Evolutionary conservation across 2,329 filamentous ascomycete species (phyloP), one percentile per base, ranked within the genome.

Genomic region (Cryphonectria japonica): DNA sequence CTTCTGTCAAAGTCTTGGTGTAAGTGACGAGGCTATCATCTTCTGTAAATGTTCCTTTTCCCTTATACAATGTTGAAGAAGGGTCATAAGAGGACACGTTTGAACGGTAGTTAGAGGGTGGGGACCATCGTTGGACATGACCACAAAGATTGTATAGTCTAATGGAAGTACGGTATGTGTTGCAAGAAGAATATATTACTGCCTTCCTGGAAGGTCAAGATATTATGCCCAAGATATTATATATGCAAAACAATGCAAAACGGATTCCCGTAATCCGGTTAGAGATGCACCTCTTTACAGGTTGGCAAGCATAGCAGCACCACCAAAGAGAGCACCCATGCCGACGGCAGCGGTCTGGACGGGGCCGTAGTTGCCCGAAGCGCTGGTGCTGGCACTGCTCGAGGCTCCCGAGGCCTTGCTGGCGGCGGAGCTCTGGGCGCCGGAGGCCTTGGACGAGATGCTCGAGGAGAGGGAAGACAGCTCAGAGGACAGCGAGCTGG

Each of bases 251-350:
- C 26, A 14, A 16, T 50, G 46, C 19, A n/a, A 50, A 22, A 5
- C 14, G 19, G 22, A 14, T 32, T 32, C 26, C 26, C 26, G 8
- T 32, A 6, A 19, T 32, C 29, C 19, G 26, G 6, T 5, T 2
- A 41, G 2, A 62, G 34, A 26, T 26, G 19, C n/a, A 29, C 13
- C 37, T 22, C 13, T 75, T 80, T 84, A 86, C 75, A 85, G 68
- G 79, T 85, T 85, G 76, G 77, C 80, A 54, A 85, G 73, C 66
- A 84, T 68, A 61, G 83, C 85, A 7, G 82, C 83, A 76, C 84
- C 85, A 52, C 84, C 85, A 66, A 85, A 77, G 72, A 86, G 78
- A 26, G 83, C 84, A 57, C 84, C 84, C 64, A 86, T 77, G 14
- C 81, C 84, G 46, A 85, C 73, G 43, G 80, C 83, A 50, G 79